Evolutionary conservation across 176 grass and related monocot genomes (phyloP), one percentile per base, ranked within the genome.

Genomic region (Oryza coarctata): DNA sequence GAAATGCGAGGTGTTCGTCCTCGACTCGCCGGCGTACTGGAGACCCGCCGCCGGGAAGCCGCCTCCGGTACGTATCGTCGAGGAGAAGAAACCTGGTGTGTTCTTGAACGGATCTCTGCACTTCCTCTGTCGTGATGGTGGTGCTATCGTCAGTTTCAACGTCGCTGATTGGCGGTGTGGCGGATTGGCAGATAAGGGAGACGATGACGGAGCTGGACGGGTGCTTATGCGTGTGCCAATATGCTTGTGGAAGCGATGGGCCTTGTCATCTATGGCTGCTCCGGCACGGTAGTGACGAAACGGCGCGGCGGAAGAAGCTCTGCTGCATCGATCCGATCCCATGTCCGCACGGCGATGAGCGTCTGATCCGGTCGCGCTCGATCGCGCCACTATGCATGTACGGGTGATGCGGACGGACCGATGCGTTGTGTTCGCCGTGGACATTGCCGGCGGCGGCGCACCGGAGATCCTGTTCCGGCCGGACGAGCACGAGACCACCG

Each of bases 121-220:
- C 70, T 73, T 73, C 41, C 14, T 49, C 9, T 73, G 7, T 27
- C 7, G 9, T 9, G 70, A 50, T 8, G 14, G 14, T 47, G 14
- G 44, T 17, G 14, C 14, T 17, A 17, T 47, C 14, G 14, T 47
- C 44, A 47, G 13, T 18, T 55, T 55, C 50, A 22, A 55, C 20
- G 50, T 55, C 18, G 8, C 18, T 18, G 50, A 22, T 3, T 18
- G 50, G 6, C 50, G 50, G 20, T 8, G 50, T 5, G 50, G 20
- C 17, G 7, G 20, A 55, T n/a, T 55, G 50, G 50, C 1, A 7
- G 20, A 55, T 55, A 7, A 7, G 2, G 18, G 50, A 55, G 50
- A 17, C 3, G 44, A 55, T 85, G 49, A 85, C 65, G 22, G 65
- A 85, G 74, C 27, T 85, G 27, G 65, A 85, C 23, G 74, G 65